Base-by-base conservation (phyloP, 116 monocot genomes). In the Trichopus zeylanicus region DNA sequence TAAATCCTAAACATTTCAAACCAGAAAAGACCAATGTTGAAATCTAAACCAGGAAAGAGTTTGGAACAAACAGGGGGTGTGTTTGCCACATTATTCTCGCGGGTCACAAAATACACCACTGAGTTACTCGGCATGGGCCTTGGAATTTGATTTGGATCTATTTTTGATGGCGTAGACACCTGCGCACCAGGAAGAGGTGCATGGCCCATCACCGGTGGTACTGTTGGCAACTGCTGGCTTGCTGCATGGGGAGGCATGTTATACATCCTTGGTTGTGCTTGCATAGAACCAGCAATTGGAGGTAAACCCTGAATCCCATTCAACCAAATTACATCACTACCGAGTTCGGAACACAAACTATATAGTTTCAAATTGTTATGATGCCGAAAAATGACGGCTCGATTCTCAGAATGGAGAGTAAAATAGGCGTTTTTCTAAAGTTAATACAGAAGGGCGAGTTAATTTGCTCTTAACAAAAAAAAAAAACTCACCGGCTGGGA, bases 71-170 rank as follows among this genome's bases (percentile, higher is more conserved):
- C 88, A 57, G 98, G 98, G 26, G 99, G 92, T 39, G 64, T 65
- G 56, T 55, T 78, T 25, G 82, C 88, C 69, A 78, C 82, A 67
- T 80, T 88, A 66, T 83, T 88, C 66, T 82, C 80, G n/a, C 92
- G 92, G 24, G 99, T 99, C 53, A 88, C 88, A 57, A 80, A 92
- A 26, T 70, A 24, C 3, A 47, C 34, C 16, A 81, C 61, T 11
- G 88, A 83, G 42, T 80, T 77, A 63, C 67, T 77, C 19, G 85
- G 69, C 56, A 82, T 64, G 7, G 99, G 99, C 33, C 92, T 72
- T 1, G 99, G 99, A 53, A 99, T 88, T 55, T 99, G 99, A 68
- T 71, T 85, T 4, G 99, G 99, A 62, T 99, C 99, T 39, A 99
- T 92, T 29, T 92, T 92, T 32, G 88, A 92, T 29, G 83, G 81